Evolutionary conservation across 192 early-diverging fungal genomes (phyloP).

Genomic region (Dissophora globulifera): DNA sequence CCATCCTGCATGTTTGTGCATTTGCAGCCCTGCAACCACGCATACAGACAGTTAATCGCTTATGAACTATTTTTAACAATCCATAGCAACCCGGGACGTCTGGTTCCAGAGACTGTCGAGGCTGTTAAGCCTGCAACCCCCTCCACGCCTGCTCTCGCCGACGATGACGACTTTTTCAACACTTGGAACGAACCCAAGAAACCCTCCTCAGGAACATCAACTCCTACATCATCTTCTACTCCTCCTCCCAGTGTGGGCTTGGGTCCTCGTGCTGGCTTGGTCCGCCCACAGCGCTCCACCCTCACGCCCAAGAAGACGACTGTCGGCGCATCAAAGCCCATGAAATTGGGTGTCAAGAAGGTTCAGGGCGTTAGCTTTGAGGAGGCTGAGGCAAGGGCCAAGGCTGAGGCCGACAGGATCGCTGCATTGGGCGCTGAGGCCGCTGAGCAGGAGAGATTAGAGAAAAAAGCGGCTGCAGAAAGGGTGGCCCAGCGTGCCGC

Average conservation of each 20-base stretch:
- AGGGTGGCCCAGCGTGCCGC: constrained; percentile 30
- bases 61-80: too few species aligned
- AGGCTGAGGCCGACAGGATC: constrained; percentile 81
- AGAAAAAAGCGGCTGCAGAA: constrained; percentile 45
- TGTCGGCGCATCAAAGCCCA: constrained; percentile 85
- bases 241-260: constrained; percentile 29
- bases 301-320: constrained; percentile 61
- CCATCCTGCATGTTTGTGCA: constrained; percentile 1
- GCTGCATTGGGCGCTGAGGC: constrained; percentile 38
- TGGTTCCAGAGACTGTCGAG: constrained; percentile 28
- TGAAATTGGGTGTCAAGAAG: constrained; percentile 91
- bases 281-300: constrained; percentile 42
- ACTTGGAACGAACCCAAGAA: constrained; percentile 65
- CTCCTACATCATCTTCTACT: constrained; percentile 44
- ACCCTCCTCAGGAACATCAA: constrained; percentile 42
- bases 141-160: constrained; percentile 24
- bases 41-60: not conserved
- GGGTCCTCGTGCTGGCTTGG: constrained; percentile 50
- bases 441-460: constrained; percentile 47
- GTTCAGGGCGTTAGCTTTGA: constrained; percentile 89
- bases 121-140: constrained; percentile 34
- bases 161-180: constrained; percentile 74
- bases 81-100: constrained; percentile 34
- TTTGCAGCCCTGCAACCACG: too few species aligned
- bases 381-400: constrained; percentile 88